Evolutionary conservation across 2,329 filamentous ascomycete species (phyloP), one percentile per base, ranked within the genome.

Genomic region (Diaporthe ampelina): DNA sequence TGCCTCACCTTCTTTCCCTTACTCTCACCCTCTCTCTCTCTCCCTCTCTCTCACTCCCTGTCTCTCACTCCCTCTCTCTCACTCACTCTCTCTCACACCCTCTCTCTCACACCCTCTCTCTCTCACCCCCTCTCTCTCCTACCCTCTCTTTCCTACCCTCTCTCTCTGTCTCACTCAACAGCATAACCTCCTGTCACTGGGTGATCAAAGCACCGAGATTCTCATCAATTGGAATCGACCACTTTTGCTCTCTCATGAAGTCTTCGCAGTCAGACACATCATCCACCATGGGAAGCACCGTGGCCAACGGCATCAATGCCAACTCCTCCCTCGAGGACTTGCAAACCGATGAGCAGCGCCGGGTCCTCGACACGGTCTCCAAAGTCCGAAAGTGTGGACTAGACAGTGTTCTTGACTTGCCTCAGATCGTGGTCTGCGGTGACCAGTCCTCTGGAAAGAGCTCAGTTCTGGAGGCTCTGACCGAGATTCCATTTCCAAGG

Each of bases 391-490:
- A 73, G 5, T 72, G 69, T 21, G 69, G 57, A 0, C 48, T 72
- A 0, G 45, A 69, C 0, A 58, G 17, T 19, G 26, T 69, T 1
- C 26, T 65, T 7, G 40, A 35, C 2, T 29, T 58, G 9, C 63
- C 73, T 0, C 73, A 68, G n/a, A 70, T 75, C 15, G 65, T 75
- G 2, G 50, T 75, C 21, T 63, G 71, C 9, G 74, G 74, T 0
- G 74, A 74, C 3, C 73, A 74, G 73, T 74, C 73, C 1, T 48
- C 69, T 1, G 73, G 73, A 1, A 74, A 74, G 63, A 73, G 74
- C 65, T 75, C 74, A 0, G 45, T 73, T 3, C 29, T 74, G 0
- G 54, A 74, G 37, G 73, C 67, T 19, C 48, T 74, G 37, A 71
- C 73, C 0, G 73, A 70, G 37, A 71, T 74, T n/a, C 73, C 67